phyloP scores from a whole-genome alignment of 2,329 filamentous ascomycete species.

The Chaetomiaceae sp. region DNA sequence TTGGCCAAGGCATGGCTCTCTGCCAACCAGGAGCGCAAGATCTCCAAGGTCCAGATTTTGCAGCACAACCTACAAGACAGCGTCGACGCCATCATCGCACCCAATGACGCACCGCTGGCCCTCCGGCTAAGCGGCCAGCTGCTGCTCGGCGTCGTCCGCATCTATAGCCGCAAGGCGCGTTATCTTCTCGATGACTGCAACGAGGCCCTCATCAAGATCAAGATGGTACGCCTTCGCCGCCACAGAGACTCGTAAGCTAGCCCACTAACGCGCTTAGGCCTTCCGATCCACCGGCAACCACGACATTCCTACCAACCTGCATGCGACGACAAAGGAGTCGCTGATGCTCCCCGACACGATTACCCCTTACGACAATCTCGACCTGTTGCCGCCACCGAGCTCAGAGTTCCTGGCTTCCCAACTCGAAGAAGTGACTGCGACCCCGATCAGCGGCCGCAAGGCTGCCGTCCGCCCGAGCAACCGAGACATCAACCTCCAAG shows the following conservation, averaged over 20 bases:
- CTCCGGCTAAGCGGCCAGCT: slow-evolving; percentile 90
- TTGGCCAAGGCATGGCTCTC: slow-evolving; percentile 97
- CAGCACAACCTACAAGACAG: slow-evolving; percentile 93
- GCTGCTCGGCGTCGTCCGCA: slow-evolving; percentile 89
- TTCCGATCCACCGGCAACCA: slow-evolving; percentile 94
- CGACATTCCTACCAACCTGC: slow-evolving; percentile 80
- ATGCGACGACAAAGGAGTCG: slow-evolving; percentile 76
- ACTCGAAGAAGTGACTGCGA: slow-evolving; percentile 57
- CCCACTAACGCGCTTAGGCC: slow-evolving; percentile 54
- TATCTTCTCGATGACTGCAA: slow-evolving; percentile 97
- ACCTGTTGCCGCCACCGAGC: slow-evolving; percentile 78
- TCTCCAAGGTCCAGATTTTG: slow-evolving; percentile 93
- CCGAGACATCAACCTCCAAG: slow-evolving; percentile 64
- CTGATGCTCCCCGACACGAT: slow-evolving; percentile 88
- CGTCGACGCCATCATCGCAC: slow-evolving; percentile 90
- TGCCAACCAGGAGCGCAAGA: slow-evolving; percentile 95
- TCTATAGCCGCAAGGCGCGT: slow-evolving; percentile 94
- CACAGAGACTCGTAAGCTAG: not conserved
- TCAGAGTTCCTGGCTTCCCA: slow-evolving; percentile 78
- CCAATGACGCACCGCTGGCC: slow-evolving; percentile 90
- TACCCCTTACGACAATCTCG: slow-evolving; percentile 80
- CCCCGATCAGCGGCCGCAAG: slow-evolving; percentile 53
- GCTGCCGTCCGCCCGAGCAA: slow-evolving; percentile 48
- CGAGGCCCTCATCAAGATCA: slow-evolving; percentile 95
- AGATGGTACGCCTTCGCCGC: slow-evolving; percentile 65